Evolutionary conservation across 768 basidiomycete genomes (phyloP), one percentile per base, ranked within the genome.

Genomic region (Hirschioporus abietinus): DNA sequence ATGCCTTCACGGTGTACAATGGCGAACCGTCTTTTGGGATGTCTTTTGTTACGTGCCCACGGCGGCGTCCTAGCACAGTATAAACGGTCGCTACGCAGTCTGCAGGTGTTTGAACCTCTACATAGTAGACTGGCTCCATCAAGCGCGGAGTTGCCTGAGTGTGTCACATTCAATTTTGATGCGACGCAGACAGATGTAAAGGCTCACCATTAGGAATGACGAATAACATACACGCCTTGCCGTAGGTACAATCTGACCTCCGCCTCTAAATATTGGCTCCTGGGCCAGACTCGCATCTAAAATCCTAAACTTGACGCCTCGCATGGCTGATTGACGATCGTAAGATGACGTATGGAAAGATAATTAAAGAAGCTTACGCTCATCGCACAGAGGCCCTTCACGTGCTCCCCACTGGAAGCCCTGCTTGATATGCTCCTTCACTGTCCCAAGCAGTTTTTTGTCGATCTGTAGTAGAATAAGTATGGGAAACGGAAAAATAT

Each of bases 351-450:
- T 60, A 60, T 36, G 35, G 36, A 61, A 68, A 60, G 67, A 34
- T 26, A 66, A 58, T 66, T 52, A 10, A 68, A 15, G 60, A 20
- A 59, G 88, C 96, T 86, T 72, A 98, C 96, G 97, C 78, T 99
- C 97, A 74, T 99, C 97, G 74, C 97, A 99, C 57, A 99, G 75
- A 52, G 97, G 97, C 7, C 97, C 97, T 81, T 99, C 97, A 63
- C 97, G 86, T 62, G 96, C 90, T 63, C 95, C 97, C 97, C 97
- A 99, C 74, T 97, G 97, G 88, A 99, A 99, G 36, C 97, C 97
- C 78, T 99, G 97, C 79, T 95, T 98, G 73, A 99, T 90, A 69
- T 95, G 91, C 70, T 99, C 96, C 78, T 88, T 96, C 65, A 98
- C 93, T 7, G 90, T 89, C 36, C 84, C 87, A 64, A 99, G 79